Percentiles rank a stretch among this genome's conserved stretches.
Evolutionary conservation across 1,139 yeast genomes (phyloP).

Genomic region (Hyphopichia khmerensis): DNA sequence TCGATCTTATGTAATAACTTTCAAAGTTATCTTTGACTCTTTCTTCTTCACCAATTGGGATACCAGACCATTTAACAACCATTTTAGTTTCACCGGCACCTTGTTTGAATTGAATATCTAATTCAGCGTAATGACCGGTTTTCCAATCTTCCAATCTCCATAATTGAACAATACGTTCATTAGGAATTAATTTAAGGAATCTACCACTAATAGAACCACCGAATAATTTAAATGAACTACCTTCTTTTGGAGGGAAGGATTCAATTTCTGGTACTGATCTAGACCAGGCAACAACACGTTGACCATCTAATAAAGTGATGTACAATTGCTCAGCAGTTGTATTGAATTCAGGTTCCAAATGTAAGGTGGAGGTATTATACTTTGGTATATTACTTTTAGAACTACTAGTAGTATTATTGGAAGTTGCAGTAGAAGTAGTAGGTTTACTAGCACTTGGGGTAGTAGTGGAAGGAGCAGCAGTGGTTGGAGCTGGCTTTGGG

Average conservation of each 20-base stretch:
- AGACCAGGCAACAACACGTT: slow-evolving; percentile 85
- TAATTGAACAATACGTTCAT: slow-evolving; percentile 60
- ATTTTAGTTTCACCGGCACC: slow-evolving; percentile 81
- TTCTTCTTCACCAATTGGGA: slow-evolving; percentile 97
- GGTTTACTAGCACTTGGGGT: slow-evolving; percentile 18
- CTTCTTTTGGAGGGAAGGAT: slow-evolving; percentile 51
- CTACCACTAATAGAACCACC: slow-evolving; percentile 88
- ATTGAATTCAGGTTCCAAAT: slow-evolving; percentile 77
- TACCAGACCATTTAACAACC: slow-evolving; percentile 80
- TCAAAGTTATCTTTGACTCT: slow-evolving; percentile 81
- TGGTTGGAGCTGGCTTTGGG: slow-evolving; percentile 9
- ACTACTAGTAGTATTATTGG: neutral
- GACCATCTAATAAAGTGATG: slow-evolving; percentile 70
- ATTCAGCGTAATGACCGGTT: slow-evolving; percentile 69
- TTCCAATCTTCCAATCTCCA: slow-evolving; percentile 96
- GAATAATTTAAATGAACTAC: slow-evolving; percentile 67
- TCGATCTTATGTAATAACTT: slow-evolving; percentile 82
- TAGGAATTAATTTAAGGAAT: slow-evolving; percentile 56
- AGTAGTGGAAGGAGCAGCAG: too few relatives aligned
- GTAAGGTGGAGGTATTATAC: slow-evolving; percentile 78
- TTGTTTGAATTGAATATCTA: slow-evolving; percentile 66
- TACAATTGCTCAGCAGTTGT: slow-evolving; percentile 86
- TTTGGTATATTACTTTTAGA: slow-evolving; percentile 39
- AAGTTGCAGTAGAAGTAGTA: slow-evolving; percentile 10
- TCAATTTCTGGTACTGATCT: slow-evolving; percentile 69